Conservation (phyloP, 148 eudicot genomes). For the Fallopia convolvulus region DNA sequence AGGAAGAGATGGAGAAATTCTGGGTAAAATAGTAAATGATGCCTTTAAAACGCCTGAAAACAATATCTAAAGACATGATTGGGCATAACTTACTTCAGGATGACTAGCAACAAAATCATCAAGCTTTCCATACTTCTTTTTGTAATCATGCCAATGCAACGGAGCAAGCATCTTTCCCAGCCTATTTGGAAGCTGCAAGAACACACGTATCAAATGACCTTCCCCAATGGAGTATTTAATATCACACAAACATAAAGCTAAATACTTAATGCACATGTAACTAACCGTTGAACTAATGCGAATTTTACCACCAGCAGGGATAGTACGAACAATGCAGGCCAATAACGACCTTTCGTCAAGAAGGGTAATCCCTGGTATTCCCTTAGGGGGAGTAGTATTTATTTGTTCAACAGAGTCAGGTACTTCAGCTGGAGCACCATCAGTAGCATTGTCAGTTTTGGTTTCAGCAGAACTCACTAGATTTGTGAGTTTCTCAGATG, state of each 20-base stretch:
- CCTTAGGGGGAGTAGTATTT: slow-evolving; percentile 25
- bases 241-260: neutral
- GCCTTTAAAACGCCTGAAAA: too few relatives aligned
- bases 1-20: neutral
- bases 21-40: neutral
- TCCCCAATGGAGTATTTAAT: neutral
- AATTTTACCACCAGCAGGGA: slow-evolving; percentile 81
- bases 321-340: slow-evolving; percentile 81
- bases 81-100: slow-evolving; percentile 67
- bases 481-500: slow-evolving; percentile 27
- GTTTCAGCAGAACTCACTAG: slow-evolving; percentile 30
- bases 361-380: slow-evolving; percentile 37
- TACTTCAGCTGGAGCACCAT: slow-evolving; percentile 30
- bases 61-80: too few relatives aligned
- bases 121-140: slow-evolving; percentile 81
- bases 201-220: neutral
- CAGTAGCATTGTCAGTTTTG: slow-evolving; percentile 26
- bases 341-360: slow-evolving; percentile 77
- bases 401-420: slow-evolving; percentile 36
- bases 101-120: slow-evolving; percentile 88
- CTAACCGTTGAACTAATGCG: slow-evolving; percentile 92
- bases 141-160: slow-evolving; percentile 96
- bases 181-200: slow-evolving; percentile 82
- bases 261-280: neutral
- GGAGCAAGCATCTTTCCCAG: slow-evolving; percentile 98